Base-by-base conservation (phyloP, 495 filamentous ascomycete species). In the Cryomyces minteri region DNA sequence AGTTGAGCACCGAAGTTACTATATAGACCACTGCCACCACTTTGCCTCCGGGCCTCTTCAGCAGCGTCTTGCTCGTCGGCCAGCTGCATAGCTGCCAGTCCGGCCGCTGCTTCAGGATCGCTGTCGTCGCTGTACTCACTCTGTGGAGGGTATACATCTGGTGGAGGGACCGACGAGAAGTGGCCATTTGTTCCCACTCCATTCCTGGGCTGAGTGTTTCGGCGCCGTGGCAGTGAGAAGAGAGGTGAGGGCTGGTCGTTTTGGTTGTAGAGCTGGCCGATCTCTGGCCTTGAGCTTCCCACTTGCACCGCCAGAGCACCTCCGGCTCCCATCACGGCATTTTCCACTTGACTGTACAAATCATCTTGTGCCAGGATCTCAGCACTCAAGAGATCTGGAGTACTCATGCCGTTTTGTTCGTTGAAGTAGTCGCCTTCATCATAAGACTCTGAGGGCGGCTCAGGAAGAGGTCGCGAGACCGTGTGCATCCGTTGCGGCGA, bases 71-170 rank as follows among this genome's bases (percentile, higher is more conserved):
- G 77, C 60, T 87, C 76, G 43, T 94, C 90, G 1, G 83, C 84
- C 61, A 84, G 73, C 32, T 74, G 78, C 71, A 98, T 72, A 54
- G 87, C 86, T 51, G 79, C 75, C 12, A 92, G 63, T 1, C 90
- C 90, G 29, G 83, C 84, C 18, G 82, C 81, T 29, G 84, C 88
- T 60, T 99, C 90, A 0, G 85, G 76, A 50, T 99, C 90, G 54
- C 86, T 94, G 30, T 84, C 83, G 48, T 90, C 73, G 53, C 70
- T 74, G 48, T 74, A 70, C 1, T 66, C 69, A 56, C 62, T 65
- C 45, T 76, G 73, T 48, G 71, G 68, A 32, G 67, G 61, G 45
- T 65, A 62, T 32, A 66, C 58, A 0, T 65, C 69, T 5, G 65
- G 60, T 5, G 62, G 59, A 7, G 62, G 64, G 33, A 25, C 18